Evolutionary conservation across 805 yeast species (phyloP), one percentile per base, ranked within the genome.

Genomic region (Saccharomycopsis sp.): DNA sequence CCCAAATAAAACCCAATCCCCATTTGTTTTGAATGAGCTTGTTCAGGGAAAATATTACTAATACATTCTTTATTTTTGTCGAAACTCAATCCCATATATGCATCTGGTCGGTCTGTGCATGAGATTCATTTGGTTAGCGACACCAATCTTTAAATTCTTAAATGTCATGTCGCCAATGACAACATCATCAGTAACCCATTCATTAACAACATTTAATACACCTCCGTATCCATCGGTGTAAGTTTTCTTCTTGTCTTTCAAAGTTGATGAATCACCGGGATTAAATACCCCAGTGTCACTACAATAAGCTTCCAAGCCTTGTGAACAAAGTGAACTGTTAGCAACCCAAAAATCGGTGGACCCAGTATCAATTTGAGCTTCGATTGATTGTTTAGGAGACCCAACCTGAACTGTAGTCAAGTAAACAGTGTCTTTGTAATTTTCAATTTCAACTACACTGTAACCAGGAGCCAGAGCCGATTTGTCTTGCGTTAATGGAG

Each of bases 331-430:
- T 7, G 35, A 6, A 8, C 19, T 31, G 4, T 5, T 35, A 11
- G 47, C 47, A 3, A 45, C 38, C 49, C 46, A 42, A 21, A 45
- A 32, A 37, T 42, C 49, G 4, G 34, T 11, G 4, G 42, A 36
- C 3, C 49, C 49, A 14, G 49, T 45, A 20, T 45, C 49, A 2
- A 45, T 17, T 21, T 20, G 27, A n/a, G 44, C 49, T 4, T 33
- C 6, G 19, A 43, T 35, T 19, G 19, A 9, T 13, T 45, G 26
- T 20, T 23, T 19, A 3, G 27, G 31, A n/a, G 48, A 16, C n/a
- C 49, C 49, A 4, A 45, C n/a, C 21, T 34, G 2, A n/a, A 43
- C 9, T 3, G 36, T 23, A 23, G 47, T 28, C 4, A 23, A 13
- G 17, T 43, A 43, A 11, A 13, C n/a, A 11, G n/a, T 26, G 26